Base-by-base conservation (phyloP, 1,284 basidiomycete genomes). In the Fomes fomentarius region DNA sequence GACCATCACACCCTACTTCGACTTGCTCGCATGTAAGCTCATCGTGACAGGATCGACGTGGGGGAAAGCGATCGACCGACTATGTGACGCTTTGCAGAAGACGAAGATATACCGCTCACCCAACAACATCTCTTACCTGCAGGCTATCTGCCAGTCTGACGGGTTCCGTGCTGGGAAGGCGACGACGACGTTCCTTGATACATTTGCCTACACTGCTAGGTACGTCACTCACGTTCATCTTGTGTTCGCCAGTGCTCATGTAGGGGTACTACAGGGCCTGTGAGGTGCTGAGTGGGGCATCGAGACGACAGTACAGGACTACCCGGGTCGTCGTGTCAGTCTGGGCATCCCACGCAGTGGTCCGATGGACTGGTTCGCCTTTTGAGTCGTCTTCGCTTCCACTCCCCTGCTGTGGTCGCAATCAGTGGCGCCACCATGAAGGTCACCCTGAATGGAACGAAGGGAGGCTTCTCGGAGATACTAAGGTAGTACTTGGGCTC, bases 331-430 rank as follows among this genome's bases (percentile, higher is more conserved):
- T 14, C 69, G 66, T 0, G 73, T 81, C 1, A 81, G 83, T 0
- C 71, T 81, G 38, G 88, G 89, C 12, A 78, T 90, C 9, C 89
- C 89, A 0, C 77, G 73, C n/a, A 81, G 82, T 53, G 89, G 89
- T 0, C 82, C 87, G 0, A 84, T 86, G 79, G 89, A 91, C 65
- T 63, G 74, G 10, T 68, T 84, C 8, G 81, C 86, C 0, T 83
- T 87, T 64, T 71, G 77, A 37, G 72, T 76, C 57, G 63, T 1
- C 47, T 68, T 6, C 45, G 57, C 28, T 89, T 89, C 68, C 78
- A 81, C 52, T 69, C 74, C 1, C 35, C 74, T 0, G 71, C 83
- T 0, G 74, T 84, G 3, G 66, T 89, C 4, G 80, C 84, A 0
- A 71, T 90, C 6, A 82, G 84, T 0, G 87, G 87, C 2, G 82